Conservation (phyloP, 2,329 filamentous ascomycete species). For the Cercospora citrullina region DNA sequence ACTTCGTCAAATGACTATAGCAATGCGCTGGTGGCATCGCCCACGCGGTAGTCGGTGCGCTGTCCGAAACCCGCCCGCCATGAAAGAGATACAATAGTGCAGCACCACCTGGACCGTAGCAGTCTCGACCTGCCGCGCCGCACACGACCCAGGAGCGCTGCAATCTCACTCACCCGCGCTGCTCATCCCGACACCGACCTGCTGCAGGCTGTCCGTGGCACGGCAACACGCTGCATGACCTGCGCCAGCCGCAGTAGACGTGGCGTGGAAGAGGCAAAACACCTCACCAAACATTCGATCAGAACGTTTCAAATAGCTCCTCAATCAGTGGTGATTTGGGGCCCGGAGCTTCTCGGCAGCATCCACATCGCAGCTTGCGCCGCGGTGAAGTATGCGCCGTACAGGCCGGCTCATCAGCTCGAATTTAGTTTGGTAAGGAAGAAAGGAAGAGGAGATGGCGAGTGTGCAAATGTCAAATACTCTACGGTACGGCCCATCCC, state of each 20-base stretch:
- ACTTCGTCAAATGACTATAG: not conserved
- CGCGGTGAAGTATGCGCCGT: constrained; percentile 44
- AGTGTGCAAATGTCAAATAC: constrained; percentile 4
- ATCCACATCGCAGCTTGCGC: constrained; percentile 43
- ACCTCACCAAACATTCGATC: constrained; percentile 47
- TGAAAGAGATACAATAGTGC: not conserved
- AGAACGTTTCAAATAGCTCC: constrained; percentile 47
- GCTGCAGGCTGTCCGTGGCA: not conserved
- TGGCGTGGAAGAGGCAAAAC: not conserved
- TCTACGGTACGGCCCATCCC: not conserved
- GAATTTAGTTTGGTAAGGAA: constrained; percentile 74
- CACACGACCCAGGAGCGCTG: not conserved
- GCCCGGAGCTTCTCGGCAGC: constrained; percentile 52
- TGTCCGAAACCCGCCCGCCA: not conserved
- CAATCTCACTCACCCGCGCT: not conserved
- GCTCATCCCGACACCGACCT: not conserved
- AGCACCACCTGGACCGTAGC: not conserved
- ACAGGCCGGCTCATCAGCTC: constrained; percentile 70
- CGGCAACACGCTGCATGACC: not conserved
- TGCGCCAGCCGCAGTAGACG: not conserved
- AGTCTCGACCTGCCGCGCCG: not conserved
- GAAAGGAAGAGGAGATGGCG: constrained; percentile 38
- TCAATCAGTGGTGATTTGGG: constrained; percentile 47
- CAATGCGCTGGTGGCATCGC: not conserved
- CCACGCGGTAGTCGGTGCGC: not conserved